Conservation (phyloP, 805 yeast species). For the Ogataea methanolica region DNA sequence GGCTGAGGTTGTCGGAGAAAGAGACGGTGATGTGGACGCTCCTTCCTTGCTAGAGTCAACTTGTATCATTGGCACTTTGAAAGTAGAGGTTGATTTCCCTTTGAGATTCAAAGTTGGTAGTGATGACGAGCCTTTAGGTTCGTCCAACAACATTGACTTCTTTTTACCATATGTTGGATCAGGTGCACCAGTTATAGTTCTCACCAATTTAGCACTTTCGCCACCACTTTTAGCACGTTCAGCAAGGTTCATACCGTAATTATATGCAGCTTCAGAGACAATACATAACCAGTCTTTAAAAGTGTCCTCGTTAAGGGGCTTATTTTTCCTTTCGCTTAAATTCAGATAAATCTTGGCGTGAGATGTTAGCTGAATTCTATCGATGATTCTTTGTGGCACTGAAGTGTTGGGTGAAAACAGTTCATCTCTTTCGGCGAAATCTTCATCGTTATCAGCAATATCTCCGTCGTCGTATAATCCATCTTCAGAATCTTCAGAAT, state of each 20-base stretch:
- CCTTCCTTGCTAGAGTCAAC: slow-evolving; percentile 3
- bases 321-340: slow-evolving; percentile 15
- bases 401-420: not conserved
- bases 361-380: slow-evolving; percentile 20
- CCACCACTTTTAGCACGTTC: slow-evolving; percentile 33
- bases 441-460: slow-evolving; percentile 4
- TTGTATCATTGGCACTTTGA: slow-evolving; percentile 11
- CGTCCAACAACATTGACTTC: slow-evolving; percentile 29
- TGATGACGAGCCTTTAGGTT: slow-evolving; percentile 1
- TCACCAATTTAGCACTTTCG: slow-evolving; percentile 36
- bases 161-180: slow-evolving; percentile 22
- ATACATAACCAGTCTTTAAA: slow-evolving; percentile 27
- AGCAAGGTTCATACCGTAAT: slow-evolving; percentile 31
- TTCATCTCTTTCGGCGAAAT: slow-evolving; percentile 9
- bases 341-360: slow-evolving; percentile 24
- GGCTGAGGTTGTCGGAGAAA: not conserved
- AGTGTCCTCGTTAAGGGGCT: slow-evolving; percentile 22
- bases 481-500: slow-evolving; percentile 4
- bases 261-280: slow-evolving; percentile 30
- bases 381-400: slow-evolving; percentile 21
- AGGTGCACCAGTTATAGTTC: slow-evolving; percentile 39
- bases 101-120: not conserved
- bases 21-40: not conserved
- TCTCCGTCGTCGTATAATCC: slow-evolving; percentile 8
- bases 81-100: no score